Evolutionary conservation across 306 rosid species (phyloP).

Genomic region (Trifolium dubium): DNA sequence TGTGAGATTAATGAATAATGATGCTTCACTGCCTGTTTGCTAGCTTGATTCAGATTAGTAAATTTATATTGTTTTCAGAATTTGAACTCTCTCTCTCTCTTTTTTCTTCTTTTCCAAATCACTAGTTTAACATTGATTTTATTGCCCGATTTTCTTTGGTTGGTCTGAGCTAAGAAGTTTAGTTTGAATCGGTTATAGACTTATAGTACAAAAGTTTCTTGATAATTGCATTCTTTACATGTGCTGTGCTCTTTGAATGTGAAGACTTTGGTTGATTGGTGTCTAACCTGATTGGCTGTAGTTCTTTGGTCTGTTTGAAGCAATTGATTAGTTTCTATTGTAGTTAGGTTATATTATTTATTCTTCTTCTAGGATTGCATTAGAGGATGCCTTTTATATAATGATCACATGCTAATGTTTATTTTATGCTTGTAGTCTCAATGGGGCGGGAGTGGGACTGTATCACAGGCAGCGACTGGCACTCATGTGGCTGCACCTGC

Average conservation of each 20-base stretch:
- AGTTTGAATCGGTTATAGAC: slow-evolving; percentile 29
- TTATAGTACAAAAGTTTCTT: slow-evolving; percentile 10
- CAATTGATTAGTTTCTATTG: slow-evolving; percentile 12
- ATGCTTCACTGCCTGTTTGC: slow-evolving; percentile 33
- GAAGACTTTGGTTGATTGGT: neutral
- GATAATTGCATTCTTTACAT: slow-evolving; percentile 13
- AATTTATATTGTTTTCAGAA: slow-evolving; percentile 53
- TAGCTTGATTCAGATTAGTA: slow-evolving; percentile 29
- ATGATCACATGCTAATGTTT: slow-evolving; percentile 29
- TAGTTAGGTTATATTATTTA: slow-evolving; percentile 15
- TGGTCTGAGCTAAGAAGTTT: neutral
- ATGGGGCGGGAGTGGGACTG: slow-evolving; percentile 69
- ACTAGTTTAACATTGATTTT: slow-evolving; percentile 1
- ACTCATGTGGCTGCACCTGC: slow-evolving; percentile 50
- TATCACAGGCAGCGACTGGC: slow-evolving; percentile 50
- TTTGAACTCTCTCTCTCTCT: neutral
- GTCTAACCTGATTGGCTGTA: slow-evolving; percentile 23
- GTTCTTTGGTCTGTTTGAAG: slow-evolving; percentile 17
- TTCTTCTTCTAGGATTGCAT: neutral
- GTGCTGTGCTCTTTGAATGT: slow-evolving; percentile 12
- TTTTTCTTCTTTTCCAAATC: neutral
- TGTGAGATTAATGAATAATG: slow-evolving; percentile 31
- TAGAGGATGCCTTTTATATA: slow-evolving; percentile 13
- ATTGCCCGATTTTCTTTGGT: slow-evolving; percentile 19
- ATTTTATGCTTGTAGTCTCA: slow-evolving; percentile 55